Base-by-base conservation (phyloP, 768 basidiomycete species). In the Mycena vulgaris region DNA sequence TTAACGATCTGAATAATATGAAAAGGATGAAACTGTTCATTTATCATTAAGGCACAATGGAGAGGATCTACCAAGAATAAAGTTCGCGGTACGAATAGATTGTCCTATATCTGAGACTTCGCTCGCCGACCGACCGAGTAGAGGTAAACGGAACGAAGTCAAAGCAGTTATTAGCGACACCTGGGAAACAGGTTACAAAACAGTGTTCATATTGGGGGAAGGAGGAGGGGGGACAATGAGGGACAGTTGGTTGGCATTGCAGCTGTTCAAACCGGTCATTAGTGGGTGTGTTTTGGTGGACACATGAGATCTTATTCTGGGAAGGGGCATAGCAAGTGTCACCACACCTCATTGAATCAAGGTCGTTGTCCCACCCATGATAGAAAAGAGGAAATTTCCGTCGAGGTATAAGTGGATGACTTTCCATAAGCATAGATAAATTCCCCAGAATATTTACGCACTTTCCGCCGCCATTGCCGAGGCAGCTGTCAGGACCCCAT, bases 141-240 rank as follows among this genome's bases (percentile, higher is more conserved):
- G 59, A 68, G 7, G 37, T 33, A 19, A 31, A 42, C 13, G 60
- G 68, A 25, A 45, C 48, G 51, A 69, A 51, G 1, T 69, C 49
- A 35, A 68, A 73, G 49, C 71, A 73, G 10, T 62, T 66, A 19
- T n/a, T 27, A 4, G 68, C 71, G 17, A 73, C 53, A 10, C 71
- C 71, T 3, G 63, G 52, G 55, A 68, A 73, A 45, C 71, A 73
- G 21, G 42, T 19, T 23, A 30, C 71, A 73, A 21, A 30, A 28
- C 6, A 39, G 51, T n/a, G n/a, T n/a, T n/a, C n/a, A n/a, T n/a
- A n/a, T n/a, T n/a, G n/a, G n/a, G n/a, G n/a, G n/a, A n/a, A 17
- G 61, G 53, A 1, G 61, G n/a, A n/a, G n/a, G n/a, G n/a, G n/a
- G n/a, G n/a, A n/a, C 45, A 25, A 62, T 23, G 19, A 33, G 71